A percentile compares a stretch with the other conserved stretches of the same genome.
Evolutionary conservation across 306 rosid species (phyloP).

Genomic region (Lagenaria siceraria): DNA sequence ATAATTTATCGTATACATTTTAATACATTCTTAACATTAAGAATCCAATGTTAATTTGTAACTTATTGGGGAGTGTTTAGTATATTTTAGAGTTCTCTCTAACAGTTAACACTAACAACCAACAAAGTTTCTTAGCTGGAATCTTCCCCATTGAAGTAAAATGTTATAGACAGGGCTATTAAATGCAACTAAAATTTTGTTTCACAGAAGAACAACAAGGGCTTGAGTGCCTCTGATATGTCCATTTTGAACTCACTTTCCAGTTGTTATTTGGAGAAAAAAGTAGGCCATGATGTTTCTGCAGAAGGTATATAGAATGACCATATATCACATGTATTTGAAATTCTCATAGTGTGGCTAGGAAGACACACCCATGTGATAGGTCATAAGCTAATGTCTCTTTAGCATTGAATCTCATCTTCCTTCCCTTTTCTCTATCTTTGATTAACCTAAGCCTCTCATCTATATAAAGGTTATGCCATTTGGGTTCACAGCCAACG

Average conservation of each 20-base stretch:
- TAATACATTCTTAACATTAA: no score
- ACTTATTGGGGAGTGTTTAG: no score
- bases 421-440: background rate
- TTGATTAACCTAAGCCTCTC: background rate
- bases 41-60: no score
- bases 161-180: background rate
- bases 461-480: background rate
- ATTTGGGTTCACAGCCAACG: background rate
- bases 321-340: background rate
- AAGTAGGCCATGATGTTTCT: background rate
- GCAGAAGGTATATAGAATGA: background rate
- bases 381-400: background rate
- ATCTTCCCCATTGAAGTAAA: background rate
- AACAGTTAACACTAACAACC: background rate
- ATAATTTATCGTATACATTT: no score
- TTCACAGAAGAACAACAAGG: background rate
- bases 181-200: background rate
- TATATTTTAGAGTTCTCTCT: background rate
- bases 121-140: background rate
- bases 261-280: background rate
- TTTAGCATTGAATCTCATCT: background rate
- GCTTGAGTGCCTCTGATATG: background rate
- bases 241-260: background rate
- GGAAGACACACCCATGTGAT: constrained; percentile 7
- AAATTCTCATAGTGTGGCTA: background rate